Percentiles rank a stretch among this genome's conserved stretches.
phyloP scores from a whole-genome alignment of 208 protist genomes.

The Acanthamoeba rhysodes region DNA sequence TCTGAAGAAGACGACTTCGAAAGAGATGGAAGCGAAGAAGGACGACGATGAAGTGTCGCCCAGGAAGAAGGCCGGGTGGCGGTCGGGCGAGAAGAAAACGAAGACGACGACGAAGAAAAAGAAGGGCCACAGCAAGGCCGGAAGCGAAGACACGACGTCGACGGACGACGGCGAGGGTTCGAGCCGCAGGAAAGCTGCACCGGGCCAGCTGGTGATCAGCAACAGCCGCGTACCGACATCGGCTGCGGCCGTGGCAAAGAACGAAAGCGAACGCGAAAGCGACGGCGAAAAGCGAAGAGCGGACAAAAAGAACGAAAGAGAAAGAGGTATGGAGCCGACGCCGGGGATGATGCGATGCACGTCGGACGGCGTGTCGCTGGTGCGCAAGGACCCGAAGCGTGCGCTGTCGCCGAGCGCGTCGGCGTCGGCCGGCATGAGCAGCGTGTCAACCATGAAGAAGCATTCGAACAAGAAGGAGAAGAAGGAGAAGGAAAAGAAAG shows the following conservation, averaged over 20 bases:
- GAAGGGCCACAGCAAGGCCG: background rate
- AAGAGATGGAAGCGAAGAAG: background rate
- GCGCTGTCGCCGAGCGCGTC: background rate
- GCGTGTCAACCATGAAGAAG: background rate
- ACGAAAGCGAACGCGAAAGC: background rate
- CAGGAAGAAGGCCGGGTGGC: background rate
- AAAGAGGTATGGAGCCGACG: background rate
- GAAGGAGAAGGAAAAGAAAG: background rate
- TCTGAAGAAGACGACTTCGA: background rate
- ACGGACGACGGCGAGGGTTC: background rate
- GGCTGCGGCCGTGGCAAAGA: background rate
- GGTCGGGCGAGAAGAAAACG: no score
- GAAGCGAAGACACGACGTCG: background rate
- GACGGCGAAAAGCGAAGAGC: background rate
- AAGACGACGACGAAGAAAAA: background rate
- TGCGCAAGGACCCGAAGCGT: background rate
- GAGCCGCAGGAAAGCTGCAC: background rate
- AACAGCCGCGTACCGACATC: background rate
- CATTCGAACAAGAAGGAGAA: background rate
- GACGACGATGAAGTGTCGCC: background rate
- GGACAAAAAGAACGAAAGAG: background rate
- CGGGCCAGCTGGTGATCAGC: background rate
- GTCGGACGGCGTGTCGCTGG: slow-evolving; percentile 13
- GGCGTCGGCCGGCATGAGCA: background rate
- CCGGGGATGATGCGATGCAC: slow-evolving; percentile 3